These are phyloP conservation scores for Hemileccinum rubropunctum DNA, from an alignment of 768 basidiomycete species.

Conservation along the genomic window DNA sequence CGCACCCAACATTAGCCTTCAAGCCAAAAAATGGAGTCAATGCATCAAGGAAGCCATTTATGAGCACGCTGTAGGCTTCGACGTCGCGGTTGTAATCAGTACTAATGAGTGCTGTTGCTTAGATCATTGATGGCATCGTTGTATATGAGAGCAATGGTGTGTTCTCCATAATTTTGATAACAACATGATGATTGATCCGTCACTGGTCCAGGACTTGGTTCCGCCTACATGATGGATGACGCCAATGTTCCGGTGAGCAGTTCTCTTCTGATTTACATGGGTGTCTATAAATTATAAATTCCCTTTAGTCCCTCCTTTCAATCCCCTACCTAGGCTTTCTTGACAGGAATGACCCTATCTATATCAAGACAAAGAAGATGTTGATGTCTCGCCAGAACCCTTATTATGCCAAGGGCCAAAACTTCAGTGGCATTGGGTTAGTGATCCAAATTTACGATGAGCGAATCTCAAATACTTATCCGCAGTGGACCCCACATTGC, in stretches of 20 bases:
- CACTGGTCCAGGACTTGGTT: slow-evolving; percentile 51
- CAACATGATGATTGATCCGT: background rate
- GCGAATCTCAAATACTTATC: background rate
- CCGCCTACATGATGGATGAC: slow-evolving; percentile 79
- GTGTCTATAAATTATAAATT: background rate
- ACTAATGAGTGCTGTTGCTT: background rate
- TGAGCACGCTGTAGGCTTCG: slow-evolving; percentile 49
- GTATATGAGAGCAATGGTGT: slow-evolving; percentile 77
- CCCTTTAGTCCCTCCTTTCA: slow-evolving; percentile 63
- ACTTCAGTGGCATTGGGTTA: slow-evolving; percentile 69
- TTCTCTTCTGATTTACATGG: background rate
- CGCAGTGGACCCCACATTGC: slow-evolving; percentile 71
- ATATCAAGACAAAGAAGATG: slow-evolving; percentile 60
- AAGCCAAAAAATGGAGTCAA: slow-evolving; percentile 57
- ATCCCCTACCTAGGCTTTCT: slow-evolving; percentile 80
- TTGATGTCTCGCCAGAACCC: slow-evolving; percentile 66
- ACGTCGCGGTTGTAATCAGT: background rate
- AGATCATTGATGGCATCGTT: slow-evolving; percentile 66
- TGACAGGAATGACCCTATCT: slow-evolving; percentile 53
- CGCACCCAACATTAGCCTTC: slow-evolving; percentile 47
- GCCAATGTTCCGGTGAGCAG: slow-evolving; percentile 74
- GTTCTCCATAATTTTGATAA: background rate
- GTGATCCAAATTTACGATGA: slow-evolving; percentile 18
- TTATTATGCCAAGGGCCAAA: slow-evolving; percentile 62
- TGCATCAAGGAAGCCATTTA: slow-evolving; percentile 61